Evolutionary conservation across 2,329 filamentous ascomycete species (phyloP).

Genomic region (Fusarium xylarioides): DNA sequence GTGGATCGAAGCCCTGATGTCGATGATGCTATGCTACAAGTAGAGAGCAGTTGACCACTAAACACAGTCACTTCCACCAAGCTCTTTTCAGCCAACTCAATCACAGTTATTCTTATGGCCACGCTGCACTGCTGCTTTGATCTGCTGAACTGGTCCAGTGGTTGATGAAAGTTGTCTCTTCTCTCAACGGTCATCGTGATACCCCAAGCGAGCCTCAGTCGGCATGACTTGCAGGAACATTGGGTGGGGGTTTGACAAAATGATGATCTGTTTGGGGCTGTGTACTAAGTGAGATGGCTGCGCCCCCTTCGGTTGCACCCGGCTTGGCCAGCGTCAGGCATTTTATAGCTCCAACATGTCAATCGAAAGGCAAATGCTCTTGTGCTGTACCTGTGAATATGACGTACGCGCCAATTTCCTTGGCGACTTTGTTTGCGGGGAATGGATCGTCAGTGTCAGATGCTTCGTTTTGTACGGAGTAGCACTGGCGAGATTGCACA

Average conservation of each 20-base stretch:
- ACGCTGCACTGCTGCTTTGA: not conserved
- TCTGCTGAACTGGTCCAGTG: not conserved
- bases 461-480: not conserved
- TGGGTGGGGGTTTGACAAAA: not conserved
- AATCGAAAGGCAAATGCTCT: not conserved
- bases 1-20: not conserved
- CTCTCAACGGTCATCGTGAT: not conserved
- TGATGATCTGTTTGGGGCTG: not conserved
- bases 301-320: not conserved
- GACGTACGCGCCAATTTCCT: constrained; percentile 6
- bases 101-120: not conserved
- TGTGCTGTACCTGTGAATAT: not conserved
- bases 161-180: not conserved
- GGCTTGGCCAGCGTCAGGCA: too few relatives aligned
- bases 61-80: not conserved
- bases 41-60: not conserved
- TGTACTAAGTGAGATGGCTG: not conserved
- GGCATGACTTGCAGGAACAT: not conserved
- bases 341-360: not conserved
- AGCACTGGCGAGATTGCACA: not conserved
- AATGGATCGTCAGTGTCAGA: not conserved
- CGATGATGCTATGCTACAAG: not conserved
- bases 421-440: not conserved
- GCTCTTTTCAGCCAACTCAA: too few relatives aligned
- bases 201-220: too few relatives aligned